Evolutionary conservation across 768 basidiomycete genomes (phyloP).

Genomic region (Psilocybe subaeruginosa): DNA sequence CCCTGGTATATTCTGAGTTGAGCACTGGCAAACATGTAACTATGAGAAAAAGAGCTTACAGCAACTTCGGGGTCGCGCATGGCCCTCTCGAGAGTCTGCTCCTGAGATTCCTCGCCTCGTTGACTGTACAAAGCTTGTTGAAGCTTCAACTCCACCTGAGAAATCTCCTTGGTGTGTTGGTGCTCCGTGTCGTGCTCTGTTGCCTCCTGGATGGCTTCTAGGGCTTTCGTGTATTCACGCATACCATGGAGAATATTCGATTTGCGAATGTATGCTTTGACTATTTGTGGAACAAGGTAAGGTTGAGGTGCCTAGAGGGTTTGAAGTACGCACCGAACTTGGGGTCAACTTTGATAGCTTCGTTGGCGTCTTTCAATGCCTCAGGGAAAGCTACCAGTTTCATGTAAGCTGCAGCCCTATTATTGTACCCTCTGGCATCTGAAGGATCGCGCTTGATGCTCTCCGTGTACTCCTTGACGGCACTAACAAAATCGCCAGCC

Average conservation of each 20-base stretch:
- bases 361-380: conserved; percentile 93
- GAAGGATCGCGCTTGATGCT: conserved; percentile 94
- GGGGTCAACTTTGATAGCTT: conserved; percentile 91
- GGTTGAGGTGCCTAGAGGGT: conserved; percentile 3
- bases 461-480: conserved; percentile 93
- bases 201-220: conserved; percentile 82
- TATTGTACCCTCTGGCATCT: conserved; percentile 95
- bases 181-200: conserved; percentile 76
- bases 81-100: conserved; percentile 89
- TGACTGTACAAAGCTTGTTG: conserved; percentile 80
- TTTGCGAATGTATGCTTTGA: conserved; percentile 97
- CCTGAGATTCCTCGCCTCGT: conserved; percentile 84
- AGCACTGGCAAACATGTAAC: conserved; percentile 6
- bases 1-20: conserved; percentile 39
- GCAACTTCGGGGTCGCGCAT: conserved; percentile 98
- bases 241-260: conserved; percentile 82
- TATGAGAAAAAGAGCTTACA: conserved; percentile 46
- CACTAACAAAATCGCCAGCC: conserved; percentile 85
- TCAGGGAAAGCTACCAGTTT: conserved; percentile 94
- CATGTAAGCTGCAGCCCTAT: conserved; percentile 96
- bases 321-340: conserved; percentile 61
- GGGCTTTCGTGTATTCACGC: conserved; percentile 89
- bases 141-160: conserved; percentile 77
- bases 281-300: conserved; percentile 35
- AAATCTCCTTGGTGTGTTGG: conserved; percentile 85